A percentile compares a stretch with the other conserved stretches of the same genome.
Evolutionary conservation across 2,329 filamentous ascomycete genomes (phyloP).

Genomic region (Diaporthe ilicicola): DNA sequence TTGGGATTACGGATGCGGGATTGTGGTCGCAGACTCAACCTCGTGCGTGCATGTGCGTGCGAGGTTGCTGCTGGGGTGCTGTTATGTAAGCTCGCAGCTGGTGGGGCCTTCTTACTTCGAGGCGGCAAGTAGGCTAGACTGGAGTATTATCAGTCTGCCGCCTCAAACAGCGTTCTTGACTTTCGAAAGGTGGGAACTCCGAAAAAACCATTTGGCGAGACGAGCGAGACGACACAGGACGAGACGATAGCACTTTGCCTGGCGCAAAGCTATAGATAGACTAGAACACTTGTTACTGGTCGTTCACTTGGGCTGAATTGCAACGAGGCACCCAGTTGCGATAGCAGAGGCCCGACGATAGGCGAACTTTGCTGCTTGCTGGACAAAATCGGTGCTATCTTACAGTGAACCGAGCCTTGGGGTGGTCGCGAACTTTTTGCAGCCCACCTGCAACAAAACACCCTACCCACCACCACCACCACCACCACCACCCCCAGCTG

Average conservation of each 20-base stretch:
- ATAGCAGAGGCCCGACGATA: neutral
- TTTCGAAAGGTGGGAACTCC: slow-evolving; percentile 5
- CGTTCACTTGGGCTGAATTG: neutral
- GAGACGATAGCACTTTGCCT: slow-evolving; percentile 20
- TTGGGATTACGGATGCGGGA: neutral
- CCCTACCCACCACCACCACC: slow-evolving; percentile 16
- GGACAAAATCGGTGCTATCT: slow-evolving; percentile 3
- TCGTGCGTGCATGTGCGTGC: neutral
- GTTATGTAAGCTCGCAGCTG: slow-evolving; percentile 11
- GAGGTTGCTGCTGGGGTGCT: neutral
- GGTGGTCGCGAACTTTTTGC: slow-evolving; percentile 30
- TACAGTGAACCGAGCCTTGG: slow-evolving; percentile 4
- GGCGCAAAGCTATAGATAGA: slow-evolving; percentile 25
- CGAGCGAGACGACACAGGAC: neutral
- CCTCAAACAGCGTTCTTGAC: slow-evolving; percentile 2
- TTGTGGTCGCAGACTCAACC: too few species aligned
- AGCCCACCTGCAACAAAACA: slow-evolving; percentile 28
- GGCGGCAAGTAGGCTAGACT: neutral
- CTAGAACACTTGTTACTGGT: neutral
- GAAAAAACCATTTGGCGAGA: neutral
- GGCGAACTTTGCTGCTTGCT: neutral
- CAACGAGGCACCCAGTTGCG: neutral
- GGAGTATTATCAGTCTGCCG: neutral
- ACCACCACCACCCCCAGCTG: neutral
- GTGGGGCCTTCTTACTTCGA: too few species aligned